Percentiles rank a stretch among this genome's conserved stretches.
phyloP scores from a whole-genome alignment of 2,329 filamentous ascomycete genomes.

The Pseudocercospora crystallina region DNA sequence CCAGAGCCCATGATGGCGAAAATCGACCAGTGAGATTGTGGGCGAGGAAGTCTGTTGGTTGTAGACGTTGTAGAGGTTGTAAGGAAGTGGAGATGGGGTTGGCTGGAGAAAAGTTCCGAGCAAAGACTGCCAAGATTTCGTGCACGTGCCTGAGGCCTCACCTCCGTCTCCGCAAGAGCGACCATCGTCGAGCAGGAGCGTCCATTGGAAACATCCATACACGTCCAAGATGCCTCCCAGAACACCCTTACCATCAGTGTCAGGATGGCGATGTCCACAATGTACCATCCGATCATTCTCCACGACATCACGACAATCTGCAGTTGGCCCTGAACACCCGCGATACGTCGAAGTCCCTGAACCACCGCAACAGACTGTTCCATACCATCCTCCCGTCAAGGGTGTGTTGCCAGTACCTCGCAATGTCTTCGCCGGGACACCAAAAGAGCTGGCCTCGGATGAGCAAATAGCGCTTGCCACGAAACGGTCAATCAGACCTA shows the following conservation, averaged over 20 bases:
- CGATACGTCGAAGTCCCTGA: slow-evolving; percentile 80
- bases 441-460: slow-evolving; percentile 54
- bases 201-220: background rate
- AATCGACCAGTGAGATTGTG: background rate
- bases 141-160: background rate
- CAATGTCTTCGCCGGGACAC: slow-evolving; percentile 64
- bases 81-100: slow-evolving; percentile 9
- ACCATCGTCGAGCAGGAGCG: no score
- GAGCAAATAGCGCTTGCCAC: slow-evolving; percentile 25
- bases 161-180: background rate
- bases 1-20: slow-evolving; percentile 70
- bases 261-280: slow-evolving; percentile 37
- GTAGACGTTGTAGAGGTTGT: background rate
- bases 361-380: slow-evolving; percentile 67
- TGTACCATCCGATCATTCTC: slow-evolving; percentile 44
- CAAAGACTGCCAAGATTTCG: slow-evolving; percentile 12
- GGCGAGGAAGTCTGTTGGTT: background rate
- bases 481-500: slow-evolving; percentile 19
- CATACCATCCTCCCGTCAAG: slow-evolving; percentile 56
- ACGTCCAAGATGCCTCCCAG: slow-evolving; percentile 41
- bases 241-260: slow-evolving; percentile 34
- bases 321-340: slow-evolving; percentile 80
- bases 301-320: slow-evolving; percentile 43
- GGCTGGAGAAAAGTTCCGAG: slow-evolving; percentile 7
- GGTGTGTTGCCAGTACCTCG: slow-evolving; percentile 83